Evolutionary conservation across 805 yeast genomes (phyloP), one percentile per base, ranked within the genome.

Genomic region (Kregervanrija fluxuum): DNA sequence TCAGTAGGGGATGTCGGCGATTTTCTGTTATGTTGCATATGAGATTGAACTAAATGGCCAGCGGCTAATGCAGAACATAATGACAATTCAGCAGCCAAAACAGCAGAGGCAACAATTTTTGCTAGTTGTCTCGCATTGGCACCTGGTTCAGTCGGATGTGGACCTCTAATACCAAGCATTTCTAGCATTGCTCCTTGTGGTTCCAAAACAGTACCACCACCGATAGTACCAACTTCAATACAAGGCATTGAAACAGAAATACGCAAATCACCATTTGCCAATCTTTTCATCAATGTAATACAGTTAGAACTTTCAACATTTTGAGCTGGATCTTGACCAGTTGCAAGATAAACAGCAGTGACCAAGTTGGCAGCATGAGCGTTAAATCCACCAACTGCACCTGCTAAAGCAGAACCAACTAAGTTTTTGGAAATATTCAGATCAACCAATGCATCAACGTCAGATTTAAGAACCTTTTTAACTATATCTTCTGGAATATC

Each of bases 261-360:
- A 54, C 79, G 83, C 60, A 93, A 74, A 59, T 87, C 86, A 11
- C 96, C 99, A 35, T 75, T 72, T 37, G 64, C 58, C 41, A 73
- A 73, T 62, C 85, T 88, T 57, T 82, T 81, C 95, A 93, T 90
- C 54, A 93, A 73, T 1, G 99, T 93, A 48, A 93, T 91, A 82
- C 99, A 93, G 68, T 90, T 91, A 31, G 97, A 88, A 48, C 95
- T 82, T 70, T 91, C 99, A 43, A 93, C 97, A 60, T 93, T 93
- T 70, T 93, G 99, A 1, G 99, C 99, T n/a, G 99, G 99, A 67
- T 93, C 99, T 71, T 93, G 99, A 46, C 99, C 99, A 47, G 95
- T 79, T 4, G 99, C 99, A 52, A 93, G 69, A 64, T 69, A 93
- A 22, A 93, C 82, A 10, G 99, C 98, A 33, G 99, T 95, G 33